phyloP scores from a whole-genome alignment of 2,329 filamentous ascomycete genomes.

The Fusarium sp. region DNA sequence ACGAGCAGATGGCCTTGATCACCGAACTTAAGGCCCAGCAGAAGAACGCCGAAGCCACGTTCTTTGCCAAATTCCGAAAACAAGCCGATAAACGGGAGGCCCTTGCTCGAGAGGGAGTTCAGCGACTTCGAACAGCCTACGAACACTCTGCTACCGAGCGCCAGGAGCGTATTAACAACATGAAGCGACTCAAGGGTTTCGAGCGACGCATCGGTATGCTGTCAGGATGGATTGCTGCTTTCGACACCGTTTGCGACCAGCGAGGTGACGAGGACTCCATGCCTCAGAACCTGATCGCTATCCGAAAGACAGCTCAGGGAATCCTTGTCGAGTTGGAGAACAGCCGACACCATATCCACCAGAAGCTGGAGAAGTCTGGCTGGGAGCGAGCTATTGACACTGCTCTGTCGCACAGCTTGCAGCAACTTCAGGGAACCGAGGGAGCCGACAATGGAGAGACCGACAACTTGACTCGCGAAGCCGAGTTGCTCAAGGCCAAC shows the following conservation, averaged over 20 bases:
- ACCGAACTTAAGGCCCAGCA: slow-evolving; percentile 95
- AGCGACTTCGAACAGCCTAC: slow-evolving; percentile 83
- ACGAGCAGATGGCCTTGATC: slow-evolving; percentile 97
- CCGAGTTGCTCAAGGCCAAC: slow-evolving; percentile 84
- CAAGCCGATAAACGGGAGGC: slow-evolving; percentile 85
- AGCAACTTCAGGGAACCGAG: slow-evolving; percentile 74
- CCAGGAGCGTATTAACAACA: slow-evolving; percentile 79
- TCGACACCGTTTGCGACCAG: slow-evolving; percentile 82
- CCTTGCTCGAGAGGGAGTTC: slow-evolving; percentile 80
- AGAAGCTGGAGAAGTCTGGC: slow-evolving; percentile 80
- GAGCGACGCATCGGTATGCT: slow-evolving; percentile 87
- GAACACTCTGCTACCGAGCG: slow-evolving; percentile 83
- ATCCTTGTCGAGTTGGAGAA: slow-evolving; percentile 90
- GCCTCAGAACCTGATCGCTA: slow-evolving; percentile 75
- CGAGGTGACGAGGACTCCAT: slow-evolving; percentile 65
- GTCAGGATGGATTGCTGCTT: slow-evolving; percentile 93
- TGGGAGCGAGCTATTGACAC: slow-evolving; percentile 92
- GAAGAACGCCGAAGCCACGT: slow-evolving; percentile 84
- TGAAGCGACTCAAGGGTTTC: slow-evolving; percentile 85
- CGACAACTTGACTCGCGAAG: slow-evolving; percentile 80
- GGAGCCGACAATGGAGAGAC: slow-evolving; percentile 69
- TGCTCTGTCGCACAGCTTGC: slow-evolving; percentile 85
- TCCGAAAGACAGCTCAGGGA: slow-evolving; percentile 89
- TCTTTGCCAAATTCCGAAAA: slow-evolving; percentile 91
- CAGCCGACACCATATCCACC: slow-evolving; percentile 90